Conservation (phyloP, 805 yeast genomes). For the Zygosaccharomyces kombuchaensis region DNA sequence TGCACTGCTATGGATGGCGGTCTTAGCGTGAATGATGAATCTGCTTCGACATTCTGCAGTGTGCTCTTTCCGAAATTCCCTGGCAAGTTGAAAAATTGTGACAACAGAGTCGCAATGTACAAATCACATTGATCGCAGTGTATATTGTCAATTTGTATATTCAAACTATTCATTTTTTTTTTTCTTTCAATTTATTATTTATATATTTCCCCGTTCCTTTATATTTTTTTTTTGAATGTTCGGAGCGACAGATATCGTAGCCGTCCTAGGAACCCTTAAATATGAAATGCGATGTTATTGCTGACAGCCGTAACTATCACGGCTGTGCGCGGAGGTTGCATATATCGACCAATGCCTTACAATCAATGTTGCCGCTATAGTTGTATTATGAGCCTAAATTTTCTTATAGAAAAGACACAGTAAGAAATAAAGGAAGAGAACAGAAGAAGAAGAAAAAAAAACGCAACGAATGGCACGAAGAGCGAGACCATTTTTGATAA, state of each 20-base stretch:
- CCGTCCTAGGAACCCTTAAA: background rate
- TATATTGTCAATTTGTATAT: constrained; percentile 36
- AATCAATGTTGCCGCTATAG: background rate
- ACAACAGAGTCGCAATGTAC: constrained; percentile 34
- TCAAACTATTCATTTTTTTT: constrained; percentile 21
- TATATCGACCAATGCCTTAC: background rate
- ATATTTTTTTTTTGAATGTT: background rate
- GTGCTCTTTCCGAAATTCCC: background rate
- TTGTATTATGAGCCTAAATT: background rate
- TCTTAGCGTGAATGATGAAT: constrained; percentile 6
- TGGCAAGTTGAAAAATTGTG: constrained; percentile 18
- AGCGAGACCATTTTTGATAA: background rate
- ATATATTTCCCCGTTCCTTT: background rate
- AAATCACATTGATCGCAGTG: constrained; percentile 53
- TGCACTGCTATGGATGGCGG: constrained; percentile 6
- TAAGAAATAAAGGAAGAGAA: background rate
- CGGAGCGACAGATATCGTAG: background rate
- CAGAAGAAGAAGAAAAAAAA: background rate
- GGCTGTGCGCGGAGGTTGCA: background rate
- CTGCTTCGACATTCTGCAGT: background rate
- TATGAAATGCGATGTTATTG: background rate
- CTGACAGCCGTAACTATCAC: background rate
- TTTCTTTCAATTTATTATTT: background rate
- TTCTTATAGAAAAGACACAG: background rate
- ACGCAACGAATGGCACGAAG: background rate